Conservation (phyloP, 2,329 filamentous ascomycete genomes). For the Paecilomyces sp. region DNA sequence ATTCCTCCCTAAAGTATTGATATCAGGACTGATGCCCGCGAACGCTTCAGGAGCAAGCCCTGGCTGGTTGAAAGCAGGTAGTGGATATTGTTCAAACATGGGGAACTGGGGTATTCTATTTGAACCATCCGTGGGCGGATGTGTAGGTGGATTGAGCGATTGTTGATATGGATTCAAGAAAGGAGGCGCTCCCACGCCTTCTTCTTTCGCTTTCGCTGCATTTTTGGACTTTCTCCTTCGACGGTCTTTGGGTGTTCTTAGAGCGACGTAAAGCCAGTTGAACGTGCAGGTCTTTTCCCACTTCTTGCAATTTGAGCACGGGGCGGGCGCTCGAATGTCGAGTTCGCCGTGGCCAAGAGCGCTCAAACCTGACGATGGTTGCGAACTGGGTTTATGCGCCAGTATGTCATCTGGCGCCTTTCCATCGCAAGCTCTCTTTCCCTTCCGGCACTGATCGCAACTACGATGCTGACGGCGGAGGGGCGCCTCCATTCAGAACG, state of each 20-base stretch:
- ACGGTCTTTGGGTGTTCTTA: background rate
- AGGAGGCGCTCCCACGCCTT: background rate
- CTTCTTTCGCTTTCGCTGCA: background rate
- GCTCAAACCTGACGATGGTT: background rate
- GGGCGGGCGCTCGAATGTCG: background rate
- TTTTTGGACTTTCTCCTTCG: background rate
- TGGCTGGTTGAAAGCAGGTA: background rate
- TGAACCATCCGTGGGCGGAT: background rate
- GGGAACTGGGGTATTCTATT: background rate
- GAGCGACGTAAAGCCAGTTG: background rate
- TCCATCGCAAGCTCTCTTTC: conserved; percentile 40
- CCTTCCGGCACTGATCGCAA: conserved; percentile 41
- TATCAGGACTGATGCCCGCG: background rate
- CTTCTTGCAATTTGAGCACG: background rate
- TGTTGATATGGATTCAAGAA: background rate
- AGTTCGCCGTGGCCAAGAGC: background rate
- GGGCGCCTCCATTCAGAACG: background rate
- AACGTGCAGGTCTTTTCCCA: background rate
- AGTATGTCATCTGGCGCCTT: conserved; percentile 13
- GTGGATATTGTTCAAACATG: background rate
- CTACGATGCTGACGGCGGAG: conserved; percentile 36
- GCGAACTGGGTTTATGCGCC: background rate
- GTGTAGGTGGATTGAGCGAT: background rate
- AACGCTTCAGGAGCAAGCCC: background rate
- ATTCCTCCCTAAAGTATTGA: background rate